Conservation (phyloP, 306 rosid genomes). For the Sicyos baderoa region DNA sequence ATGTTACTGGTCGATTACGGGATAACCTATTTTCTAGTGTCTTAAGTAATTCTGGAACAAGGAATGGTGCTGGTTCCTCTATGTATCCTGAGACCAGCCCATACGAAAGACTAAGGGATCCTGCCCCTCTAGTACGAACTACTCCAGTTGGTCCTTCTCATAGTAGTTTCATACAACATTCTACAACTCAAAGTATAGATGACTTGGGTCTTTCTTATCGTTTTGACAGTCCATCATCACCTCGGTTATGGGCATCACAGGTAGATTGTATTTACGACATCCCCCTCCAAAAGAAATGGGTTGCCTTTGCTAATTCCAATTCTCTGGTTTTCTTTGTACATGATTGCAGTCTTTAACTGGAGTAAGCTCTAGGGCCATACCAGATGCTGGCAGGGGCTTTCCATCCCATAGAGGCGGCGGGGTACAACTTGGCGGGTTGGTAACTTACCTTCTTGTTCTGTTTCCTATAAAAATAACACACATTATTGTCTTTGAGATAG, state of each 20-base stretch:
- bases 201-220: constrained; percentile 45
- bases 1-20: constrained; percentile 82
- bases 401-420: constrained; percentile 61
- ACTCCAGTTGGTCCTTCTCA: constrained; percentile 37
- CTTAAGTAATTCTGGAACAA: constrained; percentile 49
- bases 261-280: constrained; percentile 30
- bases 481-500: constrained; percentile 14
- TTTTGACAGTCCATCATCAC: constrained; percentile 59
- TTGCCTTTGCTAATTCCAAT: neutral
- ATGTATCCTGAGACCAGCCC: constrained; percentile 50
- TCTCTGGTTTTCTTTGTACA: constrained; percentile 17
- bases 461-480: constrained; percentile 6
- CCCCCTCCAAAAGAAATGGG: neutral
- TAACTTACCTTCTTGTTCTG: neutral
- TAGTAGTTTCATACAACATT: constrained; percentile 35
- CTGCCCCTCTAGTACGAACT: constrained; percentile 33
- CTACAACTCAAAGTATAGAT: constrained; percentile 50
- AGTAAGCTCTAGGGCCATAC: constrained; percentile 43
- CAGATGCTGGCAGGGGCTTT: constrained; percentile 52
- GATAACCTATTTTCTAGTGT: constrained; percentile 59
- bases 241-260: constrained; percentile 61
- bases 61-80: constrained; percentile 31
- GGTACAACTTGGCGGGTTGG: constrained; percentile 74
- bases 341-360: constrained; percentile 54
- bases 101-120: constrained; percentile 52